Base-by-base conservation (phyloP, 306 rosid genomes). In the Astragalus membranaceus region DNA sequence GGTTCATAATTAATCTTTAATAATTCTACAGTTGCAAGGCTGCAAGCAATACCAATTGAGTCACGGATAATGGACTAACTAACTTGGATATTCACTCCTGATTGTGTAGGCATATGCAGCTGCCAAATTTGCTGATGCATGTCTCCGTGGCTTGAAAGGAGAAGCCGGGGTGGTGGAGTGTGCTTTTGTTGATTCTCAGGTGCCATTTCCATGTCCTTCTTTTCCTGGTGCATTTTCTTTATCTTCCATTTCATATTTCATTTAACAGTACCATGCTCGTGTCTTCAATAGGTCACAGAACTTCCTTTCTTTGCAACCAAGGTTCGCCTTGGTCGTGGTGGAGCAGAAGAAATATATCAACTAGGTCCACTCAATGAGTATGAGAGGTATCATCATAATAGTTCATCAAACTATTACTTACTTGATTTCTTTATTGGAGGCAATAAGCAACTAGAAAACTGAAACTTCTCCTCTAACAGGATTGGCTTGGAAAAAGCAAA, bases 291-390 rank as follows among this genome's bases (percentile, higher is more conserved):
- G 96, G 98, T 92, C 65, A 92, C 98, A 0, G 98, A 92, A 76
- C 95, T 92, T 70, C 96, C 98, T 39, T 92, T 75, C 90, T 89
- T 92, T 44, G 96, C 98, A 64, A 78, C 90, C 65, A 92, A 89
- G 79, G 95, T 92, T 10, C 88, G 92, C 41, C 87, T 92, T 20
- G 98, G 96, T 70, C 96, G 95, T 12, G 64, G 47, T 9, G 98
- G 98, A 62, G 96, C 78, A 4, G 96, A 89, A 78, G 98, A 89
- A 78, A 69, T 92, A 15, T 84, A 72, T 50, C 86, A 87, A 69
- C 84, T 92, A 0, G 96, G 95, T 54, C 98, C 96, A 57, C 73
- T 92, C 64, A 89, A 89, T 42, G 92, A 89, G 82, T 89, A 89
- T 58, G 98, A 89, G 78, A 92, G 96, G 98, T 92, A 60, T 46